These are phyloP conservation scores for Erigeron philadelphicus DNA, from an alignment of 140 eudicot species.

Conservation along the genomic window DNA sequence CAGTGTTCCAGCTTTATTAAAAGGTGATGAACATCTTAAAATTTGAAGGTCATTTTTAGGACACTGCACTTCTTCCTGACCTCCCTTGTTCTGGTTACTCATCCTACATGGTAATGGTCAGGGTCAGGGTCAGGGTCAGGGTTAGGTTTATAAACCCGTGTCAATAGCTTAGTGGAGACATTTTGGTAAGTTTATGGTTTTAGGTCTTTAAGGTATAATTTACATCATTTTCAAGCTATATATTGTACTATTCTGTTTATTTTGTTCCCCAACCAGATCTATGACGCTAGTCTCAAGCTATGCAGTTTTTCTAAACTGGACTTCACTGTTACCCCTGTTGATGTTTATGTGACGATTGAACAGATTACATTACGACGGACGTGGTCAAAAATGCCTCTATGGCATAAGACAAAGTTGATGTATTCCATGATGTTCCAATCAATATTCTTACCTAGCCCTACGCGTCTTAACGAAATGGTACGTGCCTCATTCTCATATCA, in stretches of 20 bases:
- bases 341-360: conserved; percentile 13
- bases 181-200: background rate
- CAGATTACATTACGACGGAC: conserved; percentile 82
- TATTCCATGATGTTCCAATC: conserved; percentile 75
- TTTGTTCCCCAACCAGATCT: background rate
- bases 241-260: background rate
- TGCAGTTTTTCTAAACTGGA: background rate
- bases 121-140: too few relatives aligned
- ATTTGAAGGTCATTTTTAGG: background rate
- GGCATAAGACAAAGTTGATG: conserved; percentile 82
- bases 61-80: background rate
- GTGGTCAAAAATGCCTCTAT: conserved; percentile 89
- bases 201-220: background rate
- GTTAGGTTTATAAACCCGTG: background rate
- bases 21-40: background rate
- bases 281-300: background rate
- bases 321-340: background rate
- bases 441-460: conserved; percentile 71
- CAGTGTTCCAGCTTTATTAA: background rate
- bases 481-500: conserved; percentile 8
- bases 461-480: conserved; percentile 66
- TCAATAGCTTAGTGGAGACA: background rate
- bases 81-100: background rate
- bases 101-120: background rate
- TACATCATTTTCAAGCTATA: background rate